phyloP scores from a whole-genome alignment of 768 basidiomycete species.

The Mycena maculata region DNA sequence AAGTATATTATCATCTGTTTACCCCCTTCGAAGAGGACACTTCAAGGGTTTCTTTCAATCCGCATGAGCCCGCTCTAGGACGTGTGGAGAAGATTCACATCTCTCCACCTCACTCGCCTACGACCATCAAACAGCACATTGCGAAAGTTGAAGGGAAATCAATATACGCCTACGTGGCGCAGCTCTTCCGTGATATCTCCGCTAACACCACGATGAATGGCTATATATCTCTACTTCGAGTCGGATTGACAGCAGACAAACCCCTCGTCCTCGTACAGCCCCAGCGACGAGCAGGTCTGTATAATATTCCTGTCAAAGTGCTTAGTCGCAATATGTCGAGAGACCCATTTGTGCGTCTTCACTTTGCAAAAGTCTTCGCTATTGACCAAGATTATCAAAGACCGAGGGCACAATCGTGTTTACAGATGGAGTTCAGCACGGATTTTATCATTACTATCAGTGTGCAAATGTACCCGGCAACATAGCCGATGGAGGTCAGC shows the following conservation, averaged over 20 bases:
- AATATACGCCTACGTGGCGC: background rate
- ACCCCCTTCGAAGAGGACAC: background rate
- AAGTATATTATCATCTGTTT: constrained; percentile 20
- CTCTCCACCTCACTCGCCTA: background rate
- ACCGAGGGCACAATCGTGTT: too few relatives aligned
- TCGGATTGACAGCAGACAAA: background rate
- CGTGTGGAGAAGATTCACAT: background rate
- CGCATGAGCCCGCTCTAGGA: background rate
- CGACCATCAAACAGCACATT: background rate
- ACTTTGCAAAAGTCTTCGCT: too few relatives aligned
- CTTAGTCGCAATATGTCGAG: too few relatives aligned
- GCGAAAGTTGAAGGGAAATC: background rate
- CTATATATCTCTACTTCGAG: too few relatives aligned
- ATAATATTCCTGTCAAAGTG: background rate
- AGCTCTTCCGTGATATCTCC: background rate
- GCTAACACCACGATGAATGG: background rate
- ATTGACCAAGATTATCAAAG: too few relatives aligned
- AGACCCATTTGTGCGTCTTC: too few relatives aligned
- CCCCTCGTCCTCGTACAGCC: constrained; percentile 6
- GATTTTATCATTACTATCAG: too few relatives aligned
- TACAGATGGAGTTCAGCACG: too few relatives aligned
- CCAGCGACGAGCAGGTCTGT: background rate
- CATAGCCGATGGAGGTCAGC: too few relatives aligned
- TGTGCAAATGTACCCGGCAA: too few relatives aligned
- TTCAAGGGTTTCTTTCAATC: background rate